These are phyloP conservation scores for Paramecium bursaria DNA, from an alignment of 73 alveolate species.

Conservation along the genomic window DNA sequence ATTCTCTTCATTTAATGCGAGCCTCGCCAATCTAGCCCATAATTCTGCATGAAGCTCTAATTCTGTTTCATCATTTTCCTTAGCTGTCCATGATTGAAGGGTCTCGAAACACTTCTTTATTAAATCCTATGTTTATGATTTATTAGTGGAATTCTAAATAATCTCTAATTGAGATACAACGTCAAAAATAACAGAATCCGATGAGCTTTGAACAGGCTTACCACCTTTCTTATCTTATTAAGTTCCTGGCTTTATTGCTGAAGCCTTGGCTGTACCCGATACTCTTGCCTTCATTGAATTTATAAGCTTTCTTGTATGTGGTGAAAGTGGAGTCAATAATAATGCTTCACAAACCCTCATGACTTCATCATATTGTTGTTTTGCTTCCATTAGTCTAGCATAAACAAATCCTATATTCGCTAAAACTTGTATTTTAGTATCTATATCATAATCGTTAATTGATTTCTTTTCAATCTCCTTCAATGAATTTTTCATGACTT, in stretches of 20 bases:
- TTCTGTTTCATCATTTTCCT: constrained; percentile 95
- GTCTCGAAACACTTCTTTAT: constrained; percentile 91
- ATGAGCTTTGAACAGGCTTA: constrained; percentile 37
- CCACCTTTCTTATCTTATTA: constrained; percentile 59
- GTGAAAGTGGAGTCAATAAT: constrained; percentile 84
- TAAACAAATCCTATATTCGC: constrained; percentile 87
- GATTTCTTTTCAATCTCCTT: constrained; percentile 70
- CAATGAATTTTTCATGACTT: constrained; percentile 90
- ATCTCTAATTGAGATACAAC: constrained; percentile 68
- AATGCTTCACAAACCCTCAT: constrained; percentile 93
- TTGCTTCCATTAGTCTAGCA: constrained; percentile 87
- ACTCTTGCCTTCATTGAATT: constrained; percentile 95
- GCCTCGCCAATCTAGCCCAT: constrained; percentile 97
- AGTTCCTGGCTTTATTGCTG: constrained; percentile 69
- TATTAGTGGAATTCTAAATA: constrained; percentile 78
- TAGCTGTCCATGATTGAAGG: constrained; percentile 86
- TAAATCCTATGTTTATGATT: constrained; percentile 73
- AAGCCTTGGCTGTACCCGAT: constrained; percentile 76
- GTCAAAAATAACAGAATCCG: constrained; percentile 66
- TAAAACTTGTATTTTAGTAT: constrained; percentile 87
- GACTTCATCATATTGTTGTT: constrained; percentile 89
- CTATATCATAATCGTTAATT: constrained; percentile 88
- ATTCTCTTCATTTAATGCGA: constrained; percentile 84
- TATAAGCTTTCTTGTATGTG: constrained; percentile 91
- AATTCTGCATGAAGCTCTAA: constrained; percentile 96